phyloP scores from a whole-genome alignment of 1,284 basidiomycete genomes.

The Fomitopsis palustris region DNA sequence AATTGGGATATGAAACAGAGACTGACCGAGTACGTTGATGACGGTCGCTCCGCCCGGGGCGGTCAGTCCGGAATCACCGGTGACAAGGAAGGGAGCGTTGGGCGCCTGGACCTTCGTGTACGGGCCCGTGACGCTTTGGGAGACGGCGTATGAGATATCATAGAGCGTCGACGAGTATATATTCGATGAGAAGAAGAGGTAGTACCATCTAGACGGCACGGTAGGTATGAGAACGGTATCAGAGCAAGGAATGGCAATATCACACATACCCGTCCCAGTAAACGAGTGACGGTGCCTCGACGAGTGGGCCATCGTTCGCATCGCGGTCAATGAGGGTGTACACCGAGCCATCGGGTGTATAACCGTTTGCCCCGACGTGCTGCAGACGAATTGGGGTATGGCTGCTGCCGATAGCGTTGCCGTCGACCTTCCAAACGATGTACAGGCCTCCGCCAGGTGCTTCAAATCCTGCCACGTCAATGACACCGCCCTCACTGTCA shows the following conservation, averaged over 20 bases:
- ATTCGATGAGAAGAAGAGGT: conserved; percentile 21
- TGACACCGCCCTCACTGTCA: conserved; percentile 17
- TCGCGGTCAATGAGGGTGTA: conserved; percentile 15
- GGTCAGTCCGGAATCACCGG: not conserved
- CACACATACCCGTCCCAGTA: conserved; percentile 3
- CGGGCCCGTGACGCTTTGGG: conserved; percentile 17
- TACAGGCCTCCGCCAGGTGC: conserved; percentile 15
- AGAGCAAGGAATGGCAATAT: not conserved
- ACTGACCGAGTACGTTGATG: conserved; percentile 3
- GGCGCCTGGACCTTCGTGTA: conserved; percentile 16
- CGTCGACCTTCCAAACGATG: conserved; percentile 23
- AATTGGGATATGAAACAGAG: no score
- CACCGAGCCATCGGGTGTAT: conserved; percentile 9
- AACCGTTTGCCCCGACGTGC: conserved; percentile 21
- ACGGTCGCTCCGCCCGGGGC: conserved; percentile 2
- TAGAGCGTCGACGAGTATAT: conserved; percentile 19
- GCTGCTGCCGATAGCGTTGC: conserved; percentile 14
- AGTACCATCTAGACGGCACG: conserved; percentile 4
- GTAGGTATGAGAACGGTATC: not conserved
- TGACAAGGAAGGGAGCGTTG: conserved; percentile 7
- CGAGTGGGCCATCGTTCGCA: conserved; percentile 17
- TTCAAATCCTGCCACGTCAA: conserved; percentile 21
- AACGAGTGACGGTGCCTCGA: conserved; percentile 17
- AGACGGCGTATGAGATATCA: conserved; percentile 22
- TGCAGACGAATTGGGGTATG: conserved; percentile 1